Evolutionary conservation across 345 rosid species (phyloP), one percentile per base, ranked within the genome.

Genomic region (Rubroshorea leprosula): DNA sequence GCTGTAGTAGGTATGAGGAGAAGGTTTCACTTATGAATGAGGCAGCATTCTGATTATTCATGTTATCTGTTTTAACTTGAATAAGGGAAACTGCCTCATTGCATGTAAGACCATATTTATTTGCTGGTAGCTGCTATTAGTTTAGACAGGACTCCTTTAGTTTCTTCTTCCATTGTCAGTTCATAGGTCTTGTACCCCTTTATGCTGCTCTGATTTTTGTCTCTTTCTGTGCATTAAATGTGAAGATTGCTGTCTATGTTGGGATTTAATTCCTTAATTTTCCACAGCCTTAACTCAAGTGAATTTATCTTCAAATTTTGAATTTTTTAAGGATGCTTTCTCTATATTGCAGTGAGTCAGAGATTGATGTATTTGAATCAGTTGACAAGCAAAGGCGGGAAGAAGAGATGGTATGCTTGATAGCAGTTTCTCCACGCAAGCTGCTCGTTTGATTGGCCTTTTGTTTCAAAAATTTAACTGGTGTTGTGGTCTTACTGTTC

Each of bases 301-400:
- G 18, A 44, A 44, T 14, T 16, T 44, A 0, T 44, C n/a, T 44
- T 1, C 5, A 5, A 5, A 13, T n/a, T 10, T 13, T 15, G 1
- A 44, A 1, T 10, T 14, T 14, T n/a, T 15, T 13, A 44, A 44
- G 5, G 47, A 14, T 35, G 41, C 47, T 44, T 16, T n/a, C n/a
- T n/a, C 47, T 15, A 44, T 16, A 13, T 44, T 62, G 70, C 85
- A 90, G 97, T 55, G 95, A 87, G 73, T 64, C 89, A 26, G 97
- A 90, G 89, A 90, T 90, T 57, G 97, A 90, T 58, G 49, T 87
- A 17, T 90, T 90, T 73, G 97, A 90, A 64, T 84, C 90, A 58
- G 67, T 90, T 73, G 97, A 90, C 72, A 78, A 72, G 45, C 74
- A 73, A 63, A 81, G 97, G 74, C 70, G 49, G 41, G 95, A 87